Conservation (phyloP, 2,329 filamentous ascomycete species). For the Zasmidium cellare region DNA sequence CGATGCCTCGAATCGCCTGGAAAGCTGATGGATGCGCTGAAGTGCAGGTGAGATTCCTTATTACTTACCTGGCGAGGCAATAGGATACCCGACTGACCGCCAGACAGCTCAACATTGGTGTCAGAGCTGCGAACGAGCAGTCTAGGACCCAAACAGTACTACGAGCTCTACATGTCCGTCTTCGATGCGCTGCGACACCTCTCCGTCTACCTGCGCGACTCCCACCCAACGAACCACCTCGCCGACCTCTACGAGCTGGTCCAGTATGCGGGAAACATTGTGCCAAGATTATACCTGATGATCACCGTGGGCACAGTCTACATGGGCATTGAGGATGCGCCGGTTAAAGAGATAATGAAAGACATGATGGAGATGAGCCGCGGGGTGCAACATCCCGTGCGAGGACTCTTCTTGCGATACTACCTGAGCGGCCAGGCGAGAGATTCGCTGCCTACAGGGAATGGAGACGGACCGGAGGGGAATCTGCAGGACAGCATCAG, state of each 20-base stretch:
- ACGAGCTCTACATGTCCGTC: conserved; percentile 98
- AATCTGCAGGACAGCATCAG: conserved; percentile 97
- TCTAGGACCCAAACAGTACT: conserved; percentile 98
- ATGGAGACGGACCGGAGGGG: conserved; percentile 87
- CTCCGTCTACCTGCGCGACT: conserved; percentile 93
- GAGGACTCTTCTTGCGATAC: conserved; percentile 91
- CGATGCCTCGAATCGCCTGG: conserved; percentile 95
- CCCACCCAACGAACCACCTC: conserved; percentile 95
- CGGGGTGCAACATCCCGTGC: conserved; percentile 93
- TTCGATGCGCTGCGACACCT: conserved; percentile 97
- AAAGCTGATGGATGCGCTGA: conserved; percentile 99
- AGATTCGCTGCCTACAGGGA: conserved; percentile 79
- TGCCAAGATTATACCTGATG: conserved; percentile 96
- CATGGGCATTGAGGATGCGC: conserved; percentile 97
- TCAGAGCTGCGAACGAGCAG: conserved; percentile 98
- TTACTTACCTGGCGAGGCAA: not conserved
- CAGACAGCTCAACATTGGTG: conserved; percentile 83
- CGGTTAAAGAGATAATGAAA: conserved; percentile 99
- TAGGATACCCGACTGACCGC: conserved; percentile 18
- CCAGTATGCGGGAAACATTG: conserved; percentile 97
- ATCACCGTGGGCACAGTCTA: conserved; percentile 98
- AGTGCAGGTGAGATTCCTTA: conserved; percentile 80
- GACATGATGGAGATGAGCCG: conserved; percentile 99
- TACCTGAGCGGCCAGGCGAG: conserved; percentile 94
- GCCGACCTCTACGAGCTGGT: conserved; percentile 97